Evolutionary conservation across 202 grass and related monocot genomes (phyloP).

Genomic region (Musa balbisiana): DNA sequence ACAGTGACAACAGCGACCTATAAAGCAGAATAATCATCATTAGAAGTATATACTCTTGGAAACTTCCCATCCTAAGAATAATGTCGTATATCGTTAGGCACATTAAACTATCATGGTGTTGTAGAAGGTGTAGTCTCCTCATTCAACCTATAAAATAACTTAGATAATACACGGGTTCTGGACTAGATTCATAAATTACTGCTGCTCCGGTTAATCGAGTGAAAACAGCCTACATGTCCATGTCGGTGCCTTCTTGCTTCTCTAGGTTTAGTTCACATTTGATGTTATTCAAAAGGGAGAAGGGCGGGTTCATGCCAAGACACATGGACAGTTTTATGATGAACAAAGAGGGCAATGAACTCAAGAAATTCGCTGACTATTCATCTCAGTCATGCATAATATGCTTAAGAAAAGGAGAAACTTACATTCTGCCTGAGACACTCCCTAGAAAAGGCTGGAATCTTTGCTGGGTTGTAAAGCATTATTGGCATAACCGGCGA

Average conservation of each 20-base stretch:
- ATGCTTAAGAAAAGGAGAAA: background rate
- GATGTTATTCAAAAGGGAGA: background rate
- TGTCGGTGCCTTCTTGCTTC: background rate
- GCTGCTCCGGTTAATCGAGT: too few species aligned
- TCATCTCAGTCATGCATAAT: background rate
- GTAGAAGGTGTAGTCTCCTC: too few species aligned
- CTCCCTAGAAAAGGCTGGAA: conserved; percentile 79
- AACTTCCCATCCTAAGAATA: background rate
- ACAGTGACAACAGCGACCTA: conserved; percentile 78
- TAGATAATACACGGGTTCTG: background rate
- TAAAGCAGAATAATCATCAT: background rate
- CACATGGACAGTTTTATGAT: too few species aligned
- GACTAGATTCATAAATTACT: too few species aligned
- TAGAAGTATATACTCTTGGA: background rate
- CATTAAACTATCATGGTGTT: too few species aligned
- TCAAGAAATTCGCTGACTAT: background rate
- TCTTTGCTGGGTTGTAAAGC: conserved; percentile 85
- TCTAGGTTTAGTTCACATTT: background rate
- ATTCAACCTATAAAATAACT: background rate
- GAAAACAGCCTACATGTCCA: too few species aligned
- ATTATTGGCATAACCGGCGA: conserved; percentile 89
- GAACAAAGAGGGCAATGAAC: background rate
- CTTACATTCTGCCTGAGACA: conserved; percentile 71
- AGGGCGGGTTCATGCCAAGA: background rate
- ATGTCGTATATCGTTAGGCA: background rate